phyloP scores from a whole-genome alignment of 306 rosid species.

The Cicer yamashitae region DNA sequence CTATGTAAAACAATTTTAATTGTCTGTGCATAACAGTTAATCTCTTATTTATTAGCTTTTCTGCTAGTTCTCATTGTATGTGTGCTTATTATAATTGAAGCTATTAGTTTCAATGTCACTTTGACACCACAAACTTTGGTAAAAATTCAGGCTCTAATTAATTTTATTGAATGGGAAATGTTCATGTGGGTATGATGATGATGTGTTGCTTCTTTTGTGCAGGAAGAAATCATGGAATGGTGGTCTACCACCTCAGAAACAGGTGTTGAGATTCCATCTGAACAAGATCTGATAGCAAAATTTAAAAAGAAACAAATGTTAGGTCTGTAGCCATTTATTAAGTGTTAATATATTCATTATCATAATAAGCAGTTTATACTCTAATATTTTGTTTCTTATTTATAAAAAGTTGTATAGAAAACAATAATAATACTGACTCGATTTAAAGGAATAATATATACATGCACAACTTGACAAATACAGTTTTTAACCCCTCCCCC shows the following conservation, averaged over 20 bases:
- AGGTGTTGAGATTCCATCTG: conserved; percentile 57
- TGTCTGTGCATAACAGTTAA: not conserved
- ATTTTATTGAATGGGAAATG: not conserved
- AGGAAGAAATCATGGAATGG: conserved; percentile 97
- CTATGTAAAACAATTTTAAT: too few species aligned
- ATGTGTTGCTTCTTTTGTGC: conserved; percentile 35
- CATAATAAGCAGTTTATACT: conserved; percentile 8
- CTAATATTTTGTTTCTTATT: conserved; percentile 7
- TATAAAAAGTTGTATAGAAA: conserved; percentile 20
- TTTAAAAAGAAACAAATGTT: conserved; percentile 59
- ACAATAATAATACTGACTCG: not conserved
- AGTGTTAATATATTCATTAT: conserved; percentile 10
- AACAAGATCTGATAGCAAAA: conserved; percentile 63
- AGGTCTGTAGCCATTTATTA: conserved; percentile 56
- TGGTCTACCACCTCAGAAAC: conserved; percentile 63
- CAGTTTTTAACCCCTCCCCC: not conserved
- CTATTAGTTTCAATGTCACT: conserved; percentile 26
- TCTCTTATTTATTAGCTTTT: not conserved
- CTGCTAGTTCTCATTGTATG: not conserved
- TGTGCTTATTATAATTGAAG: not conserved
- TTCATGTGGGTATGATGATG: conserved; percentile 2
- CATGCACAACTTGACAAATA: not conserved
- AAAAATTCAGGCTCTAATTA: conserved; percentile 10
- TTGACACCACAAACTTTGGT: conserved; percentile 19
- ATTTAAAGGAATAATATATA: conserved; percentile 24